A percentile compares a stretch with the other conserved stretches of the same genome.
phyloP scores from a whole-genome alignment of 192 early-diverging fungal genomes.

The Gigaspora rosea region DNA sequence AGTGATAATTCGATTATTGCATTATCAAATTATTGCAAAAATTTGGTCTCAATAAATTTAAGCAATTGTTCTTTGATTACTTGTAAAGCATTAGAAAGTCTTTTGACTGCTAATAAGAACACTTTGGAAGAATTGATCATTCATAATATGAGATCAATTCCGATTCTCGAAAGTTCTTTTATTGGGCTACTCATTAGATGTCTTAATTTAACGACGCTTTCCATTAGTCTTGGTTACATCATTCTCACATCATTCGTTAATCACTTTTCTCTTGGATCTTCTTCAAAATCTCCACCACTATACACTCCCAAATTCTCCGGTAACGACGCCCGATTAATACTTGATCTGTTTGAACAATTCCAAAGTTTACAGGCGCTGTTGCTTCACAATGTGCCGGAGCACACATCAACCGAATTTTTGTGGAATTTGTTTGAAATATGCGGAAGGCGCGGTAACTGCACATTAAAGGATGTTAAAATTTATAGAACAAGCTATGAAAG shows the following conservation, averaged over 20 bases:
- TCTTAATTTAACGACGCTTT: background rate
- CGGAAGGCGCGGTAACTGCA: background rate
- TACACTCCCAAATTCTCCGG: too few species aligned
- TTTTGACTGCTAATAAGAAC: background rate
- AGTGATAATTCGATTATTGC: background rate
- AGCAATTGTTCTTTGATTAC: conserved; percentile 7
- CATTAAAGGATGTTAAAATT: conserved; percentile 1
- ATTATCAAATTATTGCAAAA: background rate
- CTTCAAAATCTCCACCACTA: background rate
- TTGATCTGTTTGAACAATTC: background rate
- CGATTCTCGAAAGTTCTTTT: background rate
- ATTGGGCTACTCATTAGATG: background rate
- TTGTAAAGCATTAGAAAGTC: background rate
- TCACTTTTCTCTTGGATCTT: background rate
- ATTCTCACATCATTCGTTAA: background rate
- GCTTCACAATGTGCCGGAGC: background rate
- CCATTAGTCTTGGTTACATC: background rate
- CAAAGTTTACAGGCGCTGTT: background rate
- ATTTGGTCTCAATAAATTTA: conserved; percentile 1
- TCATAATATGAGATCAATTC: conserved; percentile 14
- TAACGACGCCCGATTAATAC: background rate
- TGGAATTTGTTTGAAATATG: background rate
- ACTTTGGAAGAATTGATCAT: background rate
- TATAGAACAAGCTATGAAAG: conserved; percentile 10
- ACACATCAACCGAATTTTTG: background rate